A percentile compares a stretch with the other conserved stretches of the same genome.
Conservation (phyloP, 208 protist genomes). For the Trypanosoma vivax region DNA sequence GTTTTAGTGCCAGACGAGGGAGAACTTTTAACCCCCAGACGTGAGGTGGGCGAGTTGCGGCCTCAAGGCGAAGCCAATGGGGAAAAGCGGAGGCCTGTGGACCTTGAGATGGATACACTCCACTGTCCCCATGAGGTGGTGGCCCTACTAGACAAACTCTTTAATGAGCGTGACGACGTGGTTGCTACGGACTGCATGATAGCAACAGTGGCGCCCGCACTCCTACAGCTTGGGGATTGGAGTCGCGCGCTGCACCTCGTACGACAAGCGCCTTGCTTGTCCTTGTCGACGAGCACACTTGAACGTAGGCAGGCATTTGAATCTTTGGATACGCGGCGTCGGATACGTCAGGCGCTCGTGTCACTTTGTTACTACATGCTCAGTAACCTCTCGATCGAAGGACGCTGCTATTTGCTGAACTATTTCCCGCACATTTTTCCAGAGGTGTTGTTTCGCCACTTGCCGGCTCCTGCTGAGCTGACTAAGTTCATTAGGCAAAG, state of each 20-base stretch:
- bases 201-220: conserved; percentile 39
- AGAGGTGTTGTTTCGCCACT: conserved; percentile 31
- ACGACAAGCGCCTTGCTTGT: conserved; percentile 35
- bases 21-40: neutral
- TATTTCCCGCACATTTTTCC: conserved; percentile 62
- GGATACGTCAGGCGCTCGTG: conserved; percentile 5
- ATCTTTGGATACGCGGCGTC: conserved; percentile 17
- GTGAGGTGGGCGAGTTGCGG: neutral
- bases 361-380: conserved; percentile 34
- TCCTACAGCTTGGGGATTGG: conserved; percentile 54
- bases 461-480: conserved; percentile 19
- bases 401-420: conserved; percentile 28
- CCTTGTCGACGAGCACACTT: neutral
- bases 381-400: conserved; percentile 18
- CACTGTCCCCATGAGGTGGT: conserved; percentile 35
- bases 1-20: neutral
- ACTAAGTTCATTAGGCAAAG: neutral
- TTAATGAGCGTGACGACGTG: conserved; percentile 65
- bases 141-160: conserved; percentile 45
- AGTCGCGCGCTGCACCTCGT: conserved; percentile 58
- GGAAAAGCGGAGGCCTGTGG: neutral
- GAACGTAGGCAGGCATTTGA: neutral
- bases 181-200: conserved; percentile 57
- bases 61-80: neutral
- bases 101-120: conserved; percentile 12